phyloP scores from a whole-genome alignment of 1,139 yeast genomes.

The Protomyces inouyei region DNA sequence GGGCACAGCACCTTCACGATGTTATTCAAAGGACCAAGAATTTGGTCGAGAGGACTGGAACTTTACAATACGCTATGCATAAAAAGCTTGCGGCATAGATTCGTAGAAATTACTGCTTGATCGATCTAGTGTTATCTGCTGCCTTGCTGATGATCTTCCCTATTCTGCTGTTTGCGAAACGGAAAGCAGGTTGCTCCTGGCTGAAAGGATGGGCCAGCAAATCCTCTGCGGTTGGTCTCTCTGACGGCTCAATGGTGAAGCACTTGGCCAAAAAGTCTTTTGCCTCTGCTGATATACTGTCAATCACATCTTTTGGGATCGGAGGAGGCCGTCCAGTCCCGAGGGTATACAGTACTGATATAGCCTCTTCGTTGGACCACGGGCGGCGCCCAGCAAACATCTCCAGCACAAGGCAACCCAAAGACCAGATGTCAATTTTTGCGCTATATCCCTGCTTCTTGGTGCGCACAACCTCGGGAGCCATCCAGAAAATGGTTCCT shows the following conservation, averaged over 20 bases:
- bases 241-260: constrained; percentile 62
- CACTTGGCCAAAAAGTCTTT: constrained; percentile 68
- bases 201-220: constrained; percentile 63
- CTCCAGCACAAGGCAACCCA: constrained; percentile 94
- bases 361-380: constrained; percentile 52
- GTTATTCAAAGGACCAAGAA: constrained; percentile 14
- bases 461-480: constrained; percentile 92
- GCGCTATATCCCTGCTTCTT: constrained; percentile 88
- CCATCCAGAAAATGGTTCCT: constrained; percentile 99
- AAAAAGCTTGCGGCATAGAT: not conserved
- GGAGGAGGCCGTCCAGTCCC: constrained; percentile 90
- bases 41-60: constrained; percentile 9
- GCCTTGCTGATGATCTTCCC: not conserved
- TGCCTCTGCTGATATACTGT: constrained; percentile 59
- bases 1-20: constrained; percentile 4
- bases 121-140: not conserved
- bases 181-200: constrained; percentile 13
- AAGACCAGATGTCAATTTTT: constrained; percentile 66
- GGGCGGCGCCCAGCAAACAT: constrained; percentile 67
- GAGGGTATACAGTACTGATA: constrained; percentile 51
- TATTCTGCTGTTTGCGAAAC: not conserved
- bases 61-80: not conserved
- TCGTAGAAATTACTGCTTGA: not conserved
- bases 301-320: constrained; percentile 77
- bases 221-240: constrained; percentile 79